These are phyloP conservation scores for Exserohilum turcica DNA, from an alignment of 2,329 filamentous ascomycete genomes.

Conservation along the genomic window DNA sequence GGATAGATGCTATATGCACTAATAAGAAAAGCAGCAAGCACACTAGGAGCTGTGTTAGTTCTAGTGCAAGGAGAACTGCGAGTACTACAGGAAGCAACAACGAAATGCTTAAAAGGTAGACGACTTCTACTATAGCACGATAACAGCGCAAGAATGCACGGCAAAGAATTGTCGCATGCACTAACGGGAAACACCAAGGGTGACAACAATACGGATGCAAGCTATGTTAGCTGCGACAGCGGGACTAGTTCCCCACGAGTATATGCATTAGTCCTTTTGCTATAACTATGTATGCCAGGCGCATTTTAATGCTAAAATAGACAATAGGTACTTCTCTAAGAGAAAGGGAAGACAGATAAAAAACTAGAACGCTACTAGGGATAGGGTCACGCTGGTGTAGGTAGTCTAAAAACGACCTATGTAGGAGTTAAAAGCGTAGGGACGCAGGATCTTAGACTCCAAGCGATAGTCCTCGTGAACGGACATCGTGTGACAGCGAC, in stretches of 20 bases:
- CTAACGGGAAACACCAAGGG: neutral
- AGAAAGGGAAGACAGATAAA: neutral
- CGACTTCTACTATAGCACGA: neutral
- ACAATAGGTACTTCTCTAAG: neutral
- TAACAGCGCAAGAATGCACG: neutral
- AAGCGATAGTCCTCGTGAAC: neutral
- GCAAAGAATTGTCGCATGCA: neutral
- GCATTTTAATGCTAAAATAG: neutral
- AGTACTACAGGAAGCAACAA: neutral
- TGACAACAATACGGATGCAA: neutral
- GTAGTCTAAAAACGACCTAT: neutral
- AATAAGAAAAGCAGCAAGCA: neutral
- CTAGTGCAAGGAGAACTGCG: neutral
- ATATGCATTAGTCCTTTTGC: neutral
- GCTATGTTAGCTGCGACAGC: neutral
- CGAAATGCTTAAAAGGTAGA: neutral
- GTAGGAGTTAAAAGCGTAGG: neutral
- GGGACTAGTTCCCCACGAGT: neutral
- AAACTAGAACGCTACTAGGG: constrained; percentile 1
- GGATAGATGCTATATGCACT: neutral
- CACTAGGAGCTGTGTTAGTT: neutral
- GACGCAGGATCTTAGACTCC: neutral
- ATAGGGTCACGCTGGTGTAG: neutral
- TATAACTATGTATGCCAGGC: neutral
- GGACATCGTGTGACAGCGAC: neutral